These are phyloP conservation scores for Penicillium sclerotiorum DNA, from an alignment of 2,329 filamentous ascomycete species.

Conservation along the genomic window DNA sequence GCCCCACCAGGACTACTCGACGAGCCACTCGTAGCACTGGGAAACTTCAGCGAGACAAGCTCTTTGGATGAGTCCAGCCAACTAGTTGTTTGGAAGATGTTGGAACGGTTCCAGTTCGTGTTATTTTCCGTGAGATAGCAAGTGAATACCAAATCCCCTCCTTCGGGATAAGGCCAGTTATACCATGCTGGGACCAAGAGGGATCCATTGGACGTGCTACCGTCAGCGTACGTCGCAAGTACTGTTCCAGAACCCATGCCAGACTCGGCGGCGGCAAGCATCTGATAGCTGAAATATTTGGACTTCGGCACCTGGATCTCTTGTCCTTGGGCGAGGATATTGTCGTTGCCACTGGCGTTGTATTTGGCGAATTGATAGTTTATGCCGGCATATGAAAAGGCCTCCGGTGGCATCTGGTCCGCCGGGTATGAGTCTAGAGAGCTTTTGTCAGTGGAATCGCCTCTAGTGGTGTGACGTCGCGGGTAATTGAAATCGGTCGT, in stretches of 20 bases:
- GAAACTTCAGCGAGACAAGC: conserved; percentile 38
- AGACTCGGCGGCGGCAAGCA: conserved; percentile 45
- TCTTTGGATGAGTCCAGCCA: conserved; percentile 46
- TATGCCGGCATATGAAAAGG: conserved; percentile 41
- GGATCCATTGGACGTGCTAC: conserved; percentile 34
- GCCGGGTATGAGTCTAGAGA: conserved; percentile 40
- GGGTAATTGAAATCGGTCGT: too few species aligned
- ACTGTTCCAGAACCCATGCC: conserved; percentile 41
- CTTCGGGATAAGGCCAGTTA: conserved; percentile 46
- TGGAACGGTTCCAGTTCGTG: conserved; percentile 43
- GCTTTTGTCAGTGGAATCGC: not conserved
- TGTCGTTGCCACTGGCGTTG: conserved; percentile 39
- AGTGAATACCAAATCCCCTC: conserved; percentile 45
- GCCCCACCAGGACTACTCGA: conserved; percentile 24
- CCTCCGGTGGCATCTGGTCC: conserved; percentile 35
- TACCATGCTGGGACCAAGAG: conserved; percentile 43
- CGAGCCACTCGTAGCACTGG: conserved; percentile 39
- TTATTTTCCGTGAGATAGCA: conserved; percentile 39
- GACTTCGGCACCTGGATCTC: conserved; percentile 33
- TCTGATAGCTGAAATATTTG: conserved; percentile 42
- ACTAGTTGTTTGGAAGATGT: conserved; percentile 45
- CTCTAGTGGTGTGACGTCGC: not conserved
- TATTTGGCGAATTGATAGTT: conserved; percentile 43
- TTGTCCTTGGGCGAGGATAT: conserved; percentile 42
- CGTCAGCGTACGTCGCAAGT: conserved; percentile 43